Evolutionary conservation across 2,329 filamentous ascomycete genomes (phyloP), one percentile per base, ranked within the genome.

Genomic region (Stachybotrys elegans): DNA sequence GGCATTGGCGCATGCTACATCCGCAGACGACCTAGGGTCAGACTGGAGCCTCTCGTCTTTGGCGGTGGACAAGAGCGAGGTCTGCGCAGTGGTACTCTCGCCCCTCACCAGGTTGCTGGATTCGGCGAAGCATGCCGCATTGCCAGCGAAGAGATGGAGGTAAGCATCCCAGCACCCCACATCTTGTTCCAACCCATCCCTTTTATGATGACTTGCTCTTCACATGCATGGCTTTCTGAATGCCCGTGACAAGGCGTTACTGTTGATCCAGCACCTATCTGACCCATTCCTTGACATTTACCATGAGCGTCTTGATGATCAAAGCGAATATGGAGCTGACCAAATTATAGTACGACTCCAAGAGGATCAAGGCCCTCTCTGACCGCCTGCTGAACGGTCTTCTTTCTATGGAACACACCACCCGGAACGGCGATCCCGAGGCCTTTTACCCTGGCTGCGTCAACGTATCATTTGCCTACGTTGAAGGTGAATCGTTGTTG

Each of bases 381-480:
- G 86, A 95, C 60, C 84, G 87, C 43, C 77, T 98, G 21, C 75
- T 88, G 32, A 81, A 86, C 16, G 91, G 90, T 3, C 83, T 98
- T 4, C 74, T 98, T 17, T 68, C 88, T 6, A 79, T 98, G 72
- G 93, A 97, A 64, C 93, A 98, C 68, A 95, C 93, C 3, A 80
- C 78, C 8, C 83, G 95, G 56, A 98, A 98, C 59, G 93, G 93
- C 41, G 89, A 93, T 55, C 76, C 83, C 2, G 68, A 85, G 5
- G 77, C 81, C 42, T 94, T 94, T 66, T 98, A 98, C 63, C 90
- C 93, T 2, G 93, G 93, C 50, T 98, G 93, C 57, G 92, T 98
- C 49, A 98, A 98, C 65, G 87, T 98, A 11, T 98, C 93, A 0
- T 98, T 98, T 61, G 92, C 93, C 25, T 98, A 98, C 59, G 90